phyloP scores from a whole-genome alignment of 129 eudicot genomes.

The Oenanthe sinensis region DNA sequence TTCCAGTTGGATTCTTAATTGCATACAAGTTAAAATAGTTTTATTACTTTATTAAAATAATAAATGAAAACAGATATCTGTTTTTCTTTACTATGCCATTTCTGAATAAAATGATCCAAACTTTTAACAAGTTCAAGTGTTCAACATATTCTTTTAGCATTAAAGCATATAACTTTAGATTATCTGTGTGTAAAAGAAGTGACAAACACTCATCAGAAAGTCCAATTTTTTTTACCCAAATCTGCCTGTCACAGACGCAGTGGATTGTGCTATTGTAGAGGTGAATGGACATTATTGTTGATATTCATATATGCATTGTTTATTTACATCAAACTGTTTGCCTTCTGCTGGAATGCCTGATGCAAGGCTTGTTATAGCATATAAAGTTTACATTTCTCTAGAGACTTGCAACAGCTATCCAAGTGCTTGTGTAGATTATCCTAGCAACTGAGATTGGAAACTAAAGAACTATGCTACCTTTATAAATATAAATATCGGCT shows the following conservation, averaged over 20 bases:
- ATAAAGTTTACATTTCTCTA: neutral
- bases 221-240: neutral
- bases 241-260: neutral
- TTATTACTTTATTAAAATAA: too few relatives aligned
- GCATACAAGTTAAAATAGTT: too few relatives aligned
- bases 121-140: neutral
- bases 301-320: too few relatives aligned
- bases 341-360: neutral
- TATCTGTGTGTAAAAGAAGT: neutral
- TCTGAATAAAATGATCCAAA: neutral
- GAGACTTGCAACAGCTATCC: neutral
- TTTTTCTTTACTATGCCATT: neutral
- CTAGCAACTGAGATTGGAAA: too few relatives aligned
- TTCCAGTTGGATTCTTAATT: too few relatives aligned
- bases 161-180: too few relatives aligned
- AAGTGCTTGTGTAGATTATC: neutral
- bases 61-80: neutral
- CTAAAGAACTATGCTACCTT: neutral
- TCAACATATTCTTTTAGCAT: neutral
- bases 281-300: too few relatives aligned
- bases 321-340: too few relatives aligned
- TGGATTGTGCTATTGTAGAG: too few relatives aligned
- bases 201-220: neutral
- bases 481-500: neutral
- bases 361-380: neutral